A percentile compares a stretch with the other conserved stretches of the same genome.
Conservation (phyloP, 2,329 filamentous ascomycete species). For the Diaporthe sp. region DNA sequence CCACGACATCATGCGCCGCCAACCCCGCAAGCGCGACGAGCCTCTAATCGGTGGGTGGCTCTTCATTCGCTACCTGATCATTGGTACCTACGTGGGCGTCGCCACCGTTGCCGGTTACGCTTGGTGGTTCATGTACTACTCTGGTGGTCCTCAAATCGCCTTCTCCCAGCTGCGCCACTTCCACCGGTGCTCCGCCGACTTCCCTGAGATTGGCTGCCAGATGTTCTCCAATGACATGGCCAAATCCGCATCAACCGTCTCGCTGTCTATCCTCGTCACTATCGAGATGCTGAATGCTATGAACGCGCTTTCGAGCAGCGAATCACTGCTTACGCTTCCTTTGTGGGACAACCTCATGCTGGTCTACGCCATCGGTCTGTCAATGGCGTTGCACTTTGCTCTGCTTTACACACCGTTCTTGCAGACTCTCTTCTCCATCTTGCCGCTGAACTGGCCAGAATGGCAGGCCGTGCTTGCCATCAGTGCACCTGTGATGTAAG, state of each 20-base stretch:
- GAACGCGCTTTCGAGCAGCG: constrained; percentile 95
- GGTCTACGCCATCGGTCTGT: constrained; percentile 91
- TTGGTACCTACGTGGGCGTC: constrained; percentile 92
- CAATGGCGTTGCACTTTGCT: constrained; percentile 94
- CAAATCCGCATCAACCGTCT: constrained; percentile 92
- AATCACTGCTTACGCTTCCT: constrained; percentile 91
- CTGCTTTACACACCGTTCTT: constrained; percentile 92
- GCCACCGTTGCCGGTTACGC: constrained; percentile 97
- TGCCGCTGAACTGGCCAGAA: constrained; percentile 85
- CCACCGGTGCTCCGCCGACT: constrained; percentile 88
- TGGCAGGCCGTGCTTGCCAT: constrained; percentile 93
- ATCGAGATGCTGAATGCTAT: constrained; percentile 99
- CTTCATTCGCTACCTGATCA: constrained; percentile 97
- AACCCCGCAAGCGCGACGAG: constrained; percentile 92
- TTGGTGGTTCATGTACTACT: constrained; percentile 99
- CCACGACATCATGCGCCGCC: constrained; percentile 95
- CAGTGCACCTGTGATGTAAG: constrained; percentile 93
- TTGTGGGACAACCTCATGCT: constrained; percentile 99
- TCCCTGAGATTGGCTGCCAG: constrained; percentile 88
- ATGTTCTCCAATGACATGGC: constrained; percentile 92
- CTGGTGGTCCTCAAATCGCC: constrained; percentile 87
- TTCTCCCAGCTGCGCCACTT: constrained; percentile 93
- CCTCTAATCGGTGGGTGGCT: constrained; percentile 93
- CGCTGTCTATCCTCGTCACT: constrained; percentile 90
- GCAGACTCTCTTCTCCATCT: constrained; percentile 88